A percentile compares a stretch with the other conserved stretches of the same genome.
Conservation (phyloP, 306 rosid genomes). For the Cucumis sativus region Cucumber_9930_V3 NC_026658.2:108001-108500, state of each 20-base stretch:
- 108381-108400: background rate
- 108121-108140: too few species aligned
- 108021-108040: too few species aligned
- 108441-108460: background rate
- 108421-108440: background rate
- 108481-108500: slow-evolving; percentile 19
- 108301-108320: slow-evolving; percentile 50
- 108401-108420: background rate
- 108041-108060: too few species aligned
- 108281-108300: slow-evolving; percentile 50
- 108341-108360: slow-evolving; percentile 88
- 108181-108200: slow-evolving; percentile 53
- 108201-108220: slow-evolving; percentile 5
- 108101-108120: too few species aligned
- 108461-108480: background rate
- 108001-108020: too few species aligned
- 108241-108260: slow-evolving; percentile 36
- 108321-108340: slow-evolving; percentile 62
- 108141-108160: too few species aligned
- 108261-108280: slow-evolving; percentile 15
- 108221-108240: slow-evolving; percentile 4
- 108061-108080: too few species aligned
- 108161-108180: too few species aligned
- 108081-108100: too few species aligned
- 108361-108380: slow-evolving; percentile 45